Evolutionary conservation across 1,284 basidiomycete species (phyloP), one percentile per base, ranked within the genome.

Genomic region (Xanthoconium separans): DNA sequence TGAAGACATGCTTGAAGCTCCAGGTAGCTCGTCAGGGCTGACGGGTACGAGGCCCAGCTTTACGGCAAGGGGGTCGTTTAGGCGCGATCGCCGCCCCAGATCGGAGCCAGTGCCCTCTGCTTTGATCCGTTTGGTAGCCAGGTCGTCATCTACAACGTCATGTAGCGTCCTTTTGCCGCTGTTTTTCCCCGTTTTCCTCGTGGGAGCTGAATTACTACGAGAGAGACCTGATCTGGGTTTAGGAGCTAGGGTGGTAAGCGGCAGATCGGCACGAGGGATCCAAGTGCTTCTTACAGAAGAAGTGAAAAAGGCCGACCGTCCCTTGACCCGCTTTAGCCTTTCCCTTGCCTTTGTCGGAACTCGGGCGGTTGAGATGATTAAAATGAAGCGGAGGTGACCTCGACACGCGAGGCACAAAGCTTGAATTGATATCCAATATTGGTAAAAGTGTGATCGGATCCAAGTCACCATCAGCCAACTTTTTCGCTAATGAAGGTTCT

Each of bases 391-490:
- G 71, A 49, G 74, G 68, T 49, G 70, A 61, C 61, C 72, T 69
- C 62, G 75, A 60, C 60, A 60, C 63, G 70, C 77, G 77, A 47
- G 88, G 87, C 37, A 73, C 68, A 65, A 80, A 94, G 10, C 73
- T 69, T 11, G 91, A 87, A 71, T 91, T 89, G 65, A 90, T 89
- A 66, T 96, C 93, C 37, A 79, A 72, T 76, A 97, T 93, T 2
- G 85, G 82, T 44, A 79, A 65, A 29, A 82, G 76, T 10, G 85
- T 86, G 49, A 89, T 82, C 4, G 95, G 95, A 70, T 94, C 89
- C 31, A 85, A 68, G 56, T 91, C 83, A 2, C 95, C 95, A 27
- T 71, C 59, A 0, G 93, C 93, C 39, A 98, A 77, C 40, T 78
- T 77, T 65, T 78, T 80, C 40, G 87, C 87, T 31, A 88, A 58